A percentile compares a stretch with the other conserved stretches of the same genome.
Evolutionary conservation across 2,329 filamentous ascomycete genomes (phyloP).

Genomic region (Atkinsonella texensis): DNA sequence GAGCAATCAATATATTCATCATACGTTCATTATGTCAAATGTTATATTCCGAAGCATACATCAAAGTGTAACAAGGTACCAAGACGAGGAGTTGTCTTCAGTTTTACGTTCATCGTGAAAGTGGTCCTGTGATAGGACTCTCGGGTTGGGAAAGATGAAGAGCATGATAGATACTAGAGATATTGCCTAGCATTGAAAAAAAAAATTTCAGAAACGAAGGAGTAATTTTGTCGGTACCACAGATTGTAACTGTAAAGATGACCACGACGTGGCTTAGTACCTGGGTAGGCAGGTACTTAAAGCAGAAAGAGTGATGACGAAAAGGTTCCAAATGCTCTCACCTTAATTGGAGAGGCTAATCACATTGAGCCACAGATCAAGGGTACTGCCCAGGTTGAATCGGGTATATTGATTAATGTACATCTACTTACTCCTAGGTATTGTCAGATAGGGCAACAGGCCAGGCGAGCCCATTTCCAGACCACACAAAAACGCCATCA

Average conservation of each 20-base stretch:
- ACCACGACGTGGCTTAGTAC: too few relatives aligned
- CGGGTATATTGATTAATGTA: conserved; percentile 9
- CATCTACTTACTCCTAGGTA: conserved; percentile 5
- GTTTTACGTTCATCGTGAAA: background rate
- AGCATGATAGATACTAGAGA: too few relatives aligned
- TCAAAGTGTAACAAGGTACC: background rate
- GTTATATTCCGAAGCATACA: too few relatives aligned
- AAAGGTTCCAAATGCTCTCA: background rate
- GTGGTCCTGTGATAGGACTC: background rate
- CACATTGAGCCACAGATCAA: background rate
- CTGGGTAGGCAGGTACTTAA: too few relatives aligned
- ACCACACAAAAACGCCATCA: conserved; percentile 10
- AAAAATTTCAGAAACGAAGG: too few relatives aligned
- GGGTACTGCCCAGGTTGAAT: conserved; percentile 11
- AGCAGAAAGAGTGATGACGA: too few relatives aligned
- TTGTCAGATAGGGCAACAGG: background rate
- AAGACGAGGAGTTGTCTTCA: background rate
- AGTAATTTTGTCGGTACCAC: too few relatives aligned
- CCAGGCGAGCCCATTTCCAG: background rate
- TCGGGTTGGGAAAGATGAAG: background rate
- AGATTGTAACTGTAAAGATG: too few relatives aligned
- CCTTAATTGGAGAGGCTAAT: background rate
- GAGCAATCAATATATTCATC: too few relatives aligned
- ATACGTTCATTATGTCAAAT: background rate
- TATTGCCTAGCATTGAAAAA: too few relatives aligned